These are phyloP conservation scores for Allantophomopsis lycopodina DNA, from an alignment of 2,329 filamentous ascomycete genomes.

Conservation along the genomic window DNA sequence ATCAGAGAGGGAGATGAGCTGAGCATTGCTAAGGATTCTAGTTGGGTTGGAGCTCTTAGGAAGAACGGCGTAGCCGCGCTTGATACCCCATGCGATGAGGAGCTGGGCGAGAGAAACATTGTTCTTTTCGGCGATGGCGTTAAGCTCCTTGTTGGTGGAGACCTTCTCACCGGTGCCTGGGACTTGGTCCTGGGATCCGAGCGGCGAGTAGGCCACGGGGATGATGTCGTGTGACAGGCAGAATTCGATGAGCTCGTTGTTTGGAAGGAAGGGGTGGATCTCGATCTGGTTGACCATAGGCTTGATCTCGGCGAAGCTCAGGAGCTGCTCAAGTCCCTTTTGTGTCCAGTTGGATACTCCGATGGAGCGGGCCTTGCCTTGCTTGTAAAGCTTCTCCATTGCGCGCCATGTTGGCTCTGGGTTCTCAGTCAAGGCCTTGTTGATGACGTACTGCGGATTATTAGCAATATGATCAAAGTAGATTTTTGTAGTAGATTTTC, in stretches of 20 bases:
- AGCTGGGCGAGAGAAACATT: slow-evolving; percentile 45
- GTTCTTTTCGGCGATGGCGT: slow-evolving; percentile 51
- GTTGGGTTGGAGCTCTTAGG: slow-evolving; percentile 58
- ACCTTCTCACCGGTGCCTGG: slow-evolving; percentile 55
- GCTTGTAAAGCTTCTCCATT: slow-evolving; percentile 51
- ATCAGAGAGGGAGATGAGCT: slow-evolving; percentile 48
- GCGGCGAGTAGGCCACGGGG: slow-evolving; percentile 58
- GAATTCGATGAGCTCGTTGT: slow-evolving; percentile 58
- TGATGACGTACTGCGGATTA: slow-evolving; percentile 37
- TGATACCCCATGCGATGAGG: slow-evolving; percentile 59
- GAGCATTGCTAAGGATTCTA: slow-evolving; percentile 56
- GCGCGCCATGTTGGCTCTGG: slow-evolving; percentile 57
- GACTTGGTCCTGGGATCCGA: slow-evolving; percentile 49
- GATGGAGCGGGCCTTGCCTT: slow-evolving; percentile 44
- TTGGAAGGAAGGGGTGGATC: slow-evolving; percentile 59
- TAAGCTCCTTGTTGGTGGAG: slow-evolving; percentile 43
- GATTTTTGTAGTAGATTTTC: too few species aligned
- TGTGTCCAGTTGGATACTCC: slow-evolving; percentile 47
- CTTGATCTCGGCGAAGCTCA: slow-evolving; percentile 29
- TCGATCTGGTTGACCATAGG: slow-evolving; percentile 45
- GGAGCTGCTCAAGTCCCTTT: slow-evolving; percentile 36
- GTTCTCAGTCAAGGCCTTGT: slow-evolving; percentile 52
- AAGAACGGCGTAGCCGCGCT: slow-evolving; percentile 55
- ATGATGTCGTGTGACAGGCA: slow-evolving; percentile 57
- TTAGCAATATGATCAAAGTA: too few species aligned